These are phyloP conservation scores for Schoenoplectus tabernaemontani DNA, from an alignment of 202 grass and related monocot genomes.

Conservation along the genomic window DNA sequence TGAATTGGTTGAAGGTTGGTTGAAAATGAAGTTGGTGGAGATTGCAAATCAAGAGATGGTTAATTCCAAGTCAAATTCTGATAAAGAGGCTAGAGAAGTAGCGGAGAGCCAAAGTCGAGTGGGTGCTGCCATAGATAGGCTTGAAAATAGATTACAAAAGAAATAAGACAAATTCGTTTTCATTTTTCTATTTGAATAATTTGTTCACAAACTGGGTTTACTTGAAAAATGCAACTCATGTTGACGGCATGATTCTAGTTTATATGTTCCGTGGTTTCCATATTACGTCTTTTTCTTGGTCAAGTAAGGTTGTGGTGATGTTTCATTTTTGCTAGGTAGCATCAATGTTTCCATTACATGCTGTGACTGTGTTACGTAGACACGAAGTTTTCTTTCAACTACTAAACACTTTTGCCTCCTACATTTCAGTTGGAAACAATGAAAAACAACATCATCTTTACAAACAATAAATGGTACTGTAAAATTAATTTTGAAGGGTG, in stretches of 20 bases:
- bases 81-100: conserved; percentile 26
- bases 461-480: neutral
- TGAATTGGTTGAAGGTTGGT: conserved; percentile 54
- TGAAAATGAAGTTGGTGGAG: conserved; percentile 88
- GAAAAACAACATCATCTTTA: neutral
- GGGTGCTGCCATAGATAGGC: conserved; percentile 71
- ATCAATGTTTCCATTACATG: neutral
- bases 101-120: conserved; percentile 45
- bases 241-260: neutral
- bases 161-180: conserved; percentile 23
- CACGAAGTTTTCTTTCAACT: neutral
- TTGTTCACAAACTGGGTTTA: neutral
- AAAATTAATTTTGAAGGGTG: neutral
- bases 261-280: no score
- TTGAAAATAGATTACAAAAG: conserved; percentile 71
- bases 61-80: conserved; percentile 30
- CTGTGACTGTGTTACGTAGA: neutral
- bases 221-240: neutral
- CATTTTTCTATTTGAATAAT: neutral
- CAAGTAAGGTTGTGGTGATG: no score
- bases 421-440: neutral
- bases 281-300: no score
- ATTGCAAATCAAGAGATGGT: conserved; percentile 55
- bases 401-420: neutral
- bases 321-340: no score